Percentiles rank a stretch among this genome's conserved stretches.
Conservation (phyloP, 164 flowering plant genomes). For the Berberis vulgaris region DNA sequence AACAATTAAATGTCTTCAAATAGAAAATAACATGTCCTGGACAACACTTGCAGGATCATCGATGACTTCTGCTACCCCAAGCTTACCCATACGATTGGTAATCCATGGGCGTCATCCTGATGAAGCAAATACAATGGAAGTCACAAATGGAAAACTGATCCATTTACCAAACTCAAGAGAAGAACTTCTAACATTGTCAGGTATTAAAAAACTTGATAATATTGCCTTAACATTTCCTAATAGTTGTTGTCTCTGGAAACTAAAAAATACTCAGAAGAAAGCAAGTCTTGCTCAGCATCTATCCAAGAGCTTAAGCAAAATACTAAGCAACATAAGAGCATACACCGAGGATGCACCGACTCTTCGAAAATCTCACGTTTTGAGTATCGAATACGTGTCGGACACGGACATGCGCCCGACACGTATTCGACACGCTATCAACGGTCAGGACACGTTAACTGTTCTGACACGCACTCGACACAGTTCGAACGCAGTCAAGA, state of each 20-base stretch:
- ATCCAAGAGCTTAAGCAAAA: too few relatives aligned
- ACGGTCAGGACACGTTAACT: too few relatives aligned
- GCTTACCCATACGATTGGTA: slow-evolving; percentile 36
- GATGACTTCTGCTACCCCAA: slow-evolving; percentile 16
- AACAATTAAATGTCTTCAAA: neutral
- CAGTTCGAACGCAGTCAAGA: too few relatives aligned
- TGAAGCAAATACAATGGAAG: slow-evolving; percentile 22
- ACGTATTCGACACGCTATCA: too few relatives aligned
- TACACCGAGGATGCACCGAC: too few relatives aligned
- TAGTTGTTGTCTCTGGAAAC: neutral
- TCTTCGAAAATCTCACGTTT: too few relatives aligned
- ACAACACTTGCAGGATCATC: slow-evolving; percentile 31
- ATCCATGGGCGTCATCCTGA: slow-evolving; percentile 64
- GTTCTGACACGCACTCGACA: too few relatives aligned
- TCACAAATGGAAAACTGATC: slow-evolving; percentile 47
- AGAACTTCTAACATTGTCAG: slow-evolving; percentile 53
- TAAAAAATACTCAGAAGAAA: neutral
- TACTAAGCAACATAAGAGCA: too few relatives aligned
- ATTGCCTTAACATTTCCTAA: neutral
- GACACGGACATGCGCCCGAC: too few relatives aligned
- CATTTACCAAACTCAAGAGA: slow-evolving; percentile 51
- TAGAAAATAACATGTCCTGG: neutral
- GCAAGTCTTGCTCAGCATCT: too few relatives aligned
- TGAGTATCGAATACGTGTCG: too few relatives aligned
- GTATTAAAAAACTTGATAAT: slow-evolving; percentile 17